These are phyloP conservation scores for Saccharomycopsis crataegensis DNA, from an alignment of 1,139 yeast species.

Conservation along the genomic window DNA sequence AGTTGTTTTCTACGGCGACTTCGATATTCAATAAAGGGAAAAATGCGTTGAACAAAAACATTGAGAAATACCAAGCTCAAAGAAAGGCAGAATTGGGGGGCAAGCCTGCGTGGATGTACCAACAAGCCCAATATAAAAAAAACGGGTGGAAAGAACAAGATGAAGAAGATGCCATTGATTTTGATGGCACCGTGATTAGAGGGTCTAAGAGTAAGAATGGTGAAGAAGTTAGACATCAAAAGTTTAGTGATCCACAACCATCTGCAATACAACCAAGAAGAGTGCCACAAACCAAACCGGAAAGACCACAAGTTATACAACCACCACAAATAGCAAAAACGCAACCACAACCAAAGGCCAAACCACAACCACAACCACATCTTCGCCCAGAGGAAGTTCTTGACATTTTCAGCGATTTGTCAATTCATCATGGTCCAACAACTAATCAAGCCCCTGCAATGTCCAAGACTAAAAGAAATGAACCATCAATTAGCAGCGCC, in stretches of 20 bases:
- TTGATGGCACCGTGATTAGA: constrained; percentile 16
- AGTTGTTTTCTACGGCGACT: constrained; percentile 58
- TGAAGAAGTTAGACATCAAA: not conserved
- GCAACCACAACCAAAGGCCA: not conserved
- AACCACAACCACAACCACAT: not conserved
- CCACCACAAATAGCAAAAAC: not conserved
- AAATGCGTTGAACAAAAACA: constrained; percentile 54
- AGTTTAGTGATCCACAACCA: not conserved
- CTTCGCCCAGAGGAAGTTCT: not conserved
- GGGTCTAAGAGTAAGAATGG: not conserved
- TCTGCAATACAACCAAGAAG: not conserved
- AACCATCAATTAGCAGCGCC: constrained; percentile 18
- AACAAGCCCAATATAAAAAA: constrained; percentile 39
- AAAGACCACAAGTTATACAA: not conserved
- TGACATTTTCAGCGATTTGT: constrained; percentile 9
- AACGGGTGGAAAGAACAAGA: constrained; percentile 9
- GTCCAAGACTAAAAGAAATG: not conserved
- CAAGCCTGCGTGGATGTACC: constrained; percentile 76
- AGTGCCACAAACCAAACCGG: not conserved
- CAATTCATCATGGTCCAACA: not conserved
- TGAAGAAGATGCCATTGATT: constrained; percentile 21
- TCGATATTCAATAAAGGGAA: constrained; percentile 53
- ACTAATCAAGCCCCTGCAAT: not conserved
- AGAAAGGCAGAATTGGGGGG: constrained; percentile 32
- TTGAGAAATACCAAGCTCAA: constrained; percentile 49